A percentile compares a stretch with the other conserved stretches of the same genome.
Conservation (phyloP, 106 monocot genomes). For the Platanthera zijinensis region DNA sequence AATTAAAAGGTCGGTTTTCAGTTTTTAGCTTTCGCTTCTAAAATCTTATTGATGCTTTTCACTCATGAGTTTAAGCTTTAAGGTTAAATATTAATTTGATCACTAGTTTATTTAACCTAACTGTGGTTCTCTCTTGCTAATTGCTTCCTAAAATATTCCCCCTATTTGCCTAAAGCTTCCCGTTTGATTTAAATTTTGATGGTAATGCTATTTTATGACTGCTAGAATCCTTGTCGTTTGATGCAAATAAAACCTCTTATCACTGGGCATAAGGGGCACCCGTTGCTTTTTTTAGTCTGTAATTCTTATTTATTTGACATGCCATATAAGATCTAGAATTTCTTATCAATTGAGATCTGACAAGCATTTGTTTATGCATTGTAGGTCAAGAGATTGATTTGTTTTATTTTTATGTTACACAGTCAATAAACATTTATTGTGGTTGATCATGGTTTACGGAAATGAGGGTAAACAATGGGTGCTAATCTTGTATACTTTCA, state of each 20-base stretch:
- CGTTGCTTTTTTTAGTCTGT: not conserved
- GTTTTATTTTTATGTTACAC: not conserved
- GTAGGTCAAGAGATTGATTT: not conserved
- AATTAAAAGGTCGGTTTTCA: too few relatives aligned
- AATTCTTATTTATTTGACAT: not conserved
- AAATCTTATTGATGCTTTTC: too few relatives aligned
- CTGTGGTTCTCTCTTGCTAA: too few relatives aligned
- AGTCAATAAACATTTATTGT: not conserved
- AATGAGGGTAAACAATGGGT: not conserved
- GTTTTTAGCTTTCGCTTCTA: too few relatives aligned
- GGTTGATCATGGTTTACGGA: not conserved
- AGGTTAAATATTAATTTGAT: too few relatives aligned
- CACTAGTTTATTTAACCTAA: too few relatives aligned
- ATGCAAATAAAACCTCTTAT: not conserved
- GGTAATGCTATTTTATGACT: too few relatives aligned
- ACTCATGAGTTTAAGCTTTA: too few relatives aligned
- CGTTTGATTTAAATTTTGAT: too few relatives aligned
- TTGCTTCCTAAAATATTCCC: too few relatives aligned
- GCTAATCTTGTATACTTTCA: not conserved
- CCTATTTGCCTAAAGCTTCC: too few relatives aligned
- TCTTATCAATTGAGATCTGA: not conserved
- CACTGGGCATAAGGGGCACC: not conserved
- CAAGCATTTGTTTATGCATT: not conserved
- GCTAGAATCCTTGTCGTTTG: too few relatives aligned
- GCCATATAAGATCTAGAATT: not conserved